Percentiles rank a stretch among this genome's conserved stretches.
phyloP scores from a whole-genome alignment of 345 rosid genomes.

The Microcos paniculata region DNA sequence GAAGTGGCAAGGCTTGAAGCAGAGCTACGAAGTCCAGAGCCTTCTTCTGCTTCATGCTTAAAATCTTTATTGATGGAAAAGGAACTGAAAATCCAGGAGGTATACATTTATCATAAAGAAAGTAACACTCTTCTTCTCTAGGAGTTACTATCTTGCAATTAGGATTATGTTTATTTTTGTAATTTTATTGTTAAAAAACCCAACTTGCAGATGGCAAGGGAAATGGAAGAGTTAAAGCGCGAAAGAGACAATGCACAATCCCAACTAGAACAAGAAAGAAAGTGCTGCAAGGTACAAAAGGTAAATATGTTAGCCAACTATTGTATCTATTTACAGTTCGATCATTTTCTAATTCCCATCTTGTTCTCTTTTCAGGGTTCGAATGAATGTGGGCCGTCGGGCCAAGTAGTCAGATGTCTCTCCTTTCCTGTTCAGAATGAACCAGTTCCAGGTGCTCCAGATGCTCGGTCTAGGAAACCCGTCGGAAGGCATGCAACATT shows the following conservation, averaged over 20 bases:
- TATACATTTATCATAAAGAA: conserved; percentile 26
- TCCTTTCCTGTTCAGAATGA: conserved; percentile 51
- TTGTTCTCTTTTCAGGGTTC: conserved; percentile 40
- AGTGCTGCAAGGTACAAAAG: conserved; percentile 65
- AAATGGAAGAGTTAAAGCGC: conserved; percentile 91
- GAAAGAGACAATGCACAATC: conserved; percentile 90
- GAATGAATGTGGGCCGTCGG: conserved; percentile 56
- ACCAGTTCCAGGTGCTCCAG: conserved; percentile 32
- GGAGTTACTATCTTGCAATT: neutral
- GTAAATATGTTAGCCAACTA: conserved; percentile 31
- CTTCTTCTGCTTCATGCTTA: conserved; percentile 58
- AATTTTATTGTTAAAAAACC: neutral
- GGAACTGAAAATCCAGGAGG: conserved; percentile 78
- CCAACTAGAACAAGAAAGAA: conserved; percentile 75
- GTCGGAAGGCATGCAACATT: conserved; percentile 44
- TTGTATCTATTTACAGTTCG: neutral
- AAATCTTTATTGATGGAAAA: conserved; percentile 60
- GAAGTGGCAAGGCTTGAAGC: conserved; percentile 97
- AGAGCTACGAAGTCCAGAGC: conserved; percentile 75
- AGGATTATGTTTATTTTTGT: neutral
- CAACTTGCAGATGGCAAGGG: conserved; percentile 68
- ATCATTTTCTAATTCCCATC: conserved; percentile 8
- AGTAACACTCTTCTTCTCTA: neutral
- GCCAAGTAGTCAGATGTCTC: conserved; percentile 74
- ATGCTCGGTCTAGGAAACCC: conserved; percentile 38